A percentile compares a stretch with the other conserved stretches of the same genome.
These are phyloP conservation scores for Fusarium continuum DNA, from an alignment of 2,329 filamentous ascomycete genomes.

Conservation along the genomic window DNA sequence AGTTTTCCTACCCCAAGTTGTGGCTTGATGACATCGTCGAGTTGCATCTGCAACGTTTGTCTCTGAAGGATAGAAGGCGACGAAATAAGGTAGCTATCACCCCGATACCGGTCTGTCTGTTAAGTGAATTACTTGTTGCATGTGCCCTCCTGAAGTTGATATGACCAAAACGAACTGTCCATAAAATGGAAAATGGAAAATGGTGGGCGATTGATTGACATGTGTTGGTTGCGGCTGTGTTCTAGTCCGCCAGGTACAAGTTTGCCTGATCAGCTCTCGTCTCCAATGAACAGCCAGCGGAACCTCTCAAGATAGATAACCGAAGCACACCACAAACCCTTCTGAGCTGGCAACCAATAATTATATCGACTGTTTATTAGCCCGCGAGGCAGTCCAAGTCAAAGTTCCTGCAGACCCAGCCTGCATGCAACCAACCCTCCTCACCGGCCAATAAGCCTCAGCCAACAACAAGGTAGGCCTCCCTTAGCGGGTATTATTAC, in stretches of 20 bases:
- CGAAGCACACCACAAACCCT: conserved; percentile 4
- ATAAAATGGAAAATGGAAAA: neutral
- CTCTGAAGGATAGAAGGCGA: neutral
- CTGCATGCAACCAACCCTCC: conserved; percentile 20
- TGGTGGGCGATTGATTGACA: neutral
- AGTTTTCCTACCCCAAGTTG: conserved; percentile 7
- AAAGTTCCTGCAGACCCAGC: conserved; percentile 6
- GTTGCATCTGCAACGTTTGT: neutral
- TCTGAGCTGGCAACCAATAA: conserved; percentile 12
- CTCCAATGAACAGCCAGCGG: conserved; percentile 14
- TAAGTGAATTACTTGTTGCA: neutral
- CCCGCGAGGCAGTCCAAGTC: neutral
- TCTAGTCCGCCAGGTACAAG: conserved; percentile 24
- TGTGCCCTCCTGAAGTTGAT: neutral
- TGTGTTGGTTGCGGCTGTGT: conserved; percentile 19
- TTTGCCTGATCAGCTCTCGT: neutral
- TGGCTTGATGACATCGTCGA: conserved; percentile 17
- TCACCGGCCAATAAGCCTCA: conserved; percentile 14
- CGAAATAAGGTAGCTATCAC: neutral
- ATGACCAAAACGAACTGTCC: neutral
- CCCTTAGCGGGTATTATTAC: conserved; percentile 29
- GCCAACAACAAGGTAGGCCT: conserved; percentile 25
- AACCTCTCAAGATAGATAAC: conserved; percentile 7
- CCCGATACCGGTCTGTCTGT: neutral
- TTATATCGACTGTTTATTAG: neutral